A percentile compares a stretch with the other conserved stretches of the same genome.
Evolutionary conservation across 2,329 filamentous ascomycete species (phyloP).

Genomic region (Diaporthe velutina): DNA sequence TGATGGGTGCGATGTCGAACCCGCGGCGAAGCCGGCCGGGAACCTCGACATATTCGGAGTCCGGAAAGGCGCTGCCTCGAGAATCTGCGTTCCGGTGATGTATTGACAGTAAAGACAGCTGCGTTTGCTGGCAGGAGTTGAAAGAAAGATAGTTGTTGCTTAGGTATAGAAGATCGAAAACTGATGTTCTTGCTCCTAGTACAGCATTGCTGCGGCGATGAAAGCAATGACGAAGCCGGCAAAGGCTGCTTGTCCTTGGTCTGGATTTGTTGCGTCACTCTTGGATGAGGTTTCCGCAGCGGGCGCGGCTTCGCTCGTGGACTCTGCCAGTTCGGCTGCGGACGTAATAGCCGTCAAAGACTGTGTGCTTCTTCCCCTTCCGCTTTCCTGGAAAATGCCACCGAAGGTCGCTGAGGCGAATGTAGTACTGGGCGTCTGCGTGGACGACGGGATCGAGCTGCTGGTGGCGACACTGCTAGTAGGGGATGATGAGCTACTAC

Average conservation of each 20-base stretch:
- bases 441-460: conserved; percentile 40
- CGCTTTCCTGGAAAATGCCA: conserved; percentile 70
- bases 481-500: conserved; percentile 15
- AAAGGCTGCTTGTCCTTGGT: conserved; percentile 63
- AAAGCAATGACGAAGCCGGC: conserved; percentile 69
- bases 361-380: conserved; percentile 48
- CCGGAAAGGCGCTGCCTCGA: conserved; percentile 30
- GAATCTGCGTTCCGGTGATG: conserved; percentile 7
- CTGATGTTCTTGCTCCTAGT: conserved; percentile 49
- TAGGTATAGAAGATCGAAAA: conserved; percentile 51
- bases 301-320: conserved; percentile 42
- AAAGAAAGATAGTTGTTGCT: conserved; percentile 13
- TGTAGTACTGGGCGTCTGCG: conserved; percentile 28
- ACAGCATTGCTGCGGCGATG: conserved; percentile 64
- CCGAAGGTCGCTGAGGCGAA: conserved; percentile 43
- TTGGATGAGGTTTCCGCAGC: conserved; percentile 47
- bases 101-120: conserved; percentile 21
- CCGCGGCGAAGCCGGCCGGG: not conserved
- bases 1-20: not conserved
- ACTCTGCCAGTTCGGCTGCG: conserved; percentile 19
- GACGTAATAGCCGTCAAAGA: conserved; percentile 24
- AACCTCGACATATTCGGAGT: not conserved
- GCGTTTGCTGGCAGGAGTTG: conserved; percentile 26
- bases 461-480: conserved; percentile 20
- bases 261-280: conserved; percentile 59